Evolutionary conservation across 257 asterid species (phyloP).

Genomic region (Solanum clarkiae): DNA sequence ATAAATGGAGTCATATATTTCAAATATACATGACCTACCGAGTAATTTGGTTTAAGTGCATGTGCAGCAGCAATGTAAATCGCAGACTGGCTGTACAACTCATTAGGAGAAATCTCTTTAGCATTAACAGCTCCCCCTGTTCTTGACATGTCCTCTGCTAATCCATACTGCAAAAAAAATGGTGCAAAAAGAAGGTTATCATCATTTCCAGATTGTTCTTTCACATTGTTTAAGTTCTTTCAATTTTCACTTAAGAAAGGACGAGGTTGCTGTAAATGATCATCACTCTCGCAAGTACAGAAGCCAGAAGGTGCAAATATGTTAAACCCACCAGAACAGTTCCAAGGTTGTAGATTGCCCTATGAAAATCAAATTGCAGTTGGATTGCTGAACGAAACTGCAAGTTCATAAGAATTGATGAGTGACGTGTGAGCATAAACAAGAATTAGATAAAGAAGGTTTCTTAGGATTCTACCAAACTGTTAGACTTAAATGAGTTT

Average conservation of each 20-base stretch:
- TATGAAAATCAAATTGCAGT: constrained; percentile 95
- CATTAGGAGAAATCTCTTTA: constrained; percentile 79
- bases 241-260: background rate
- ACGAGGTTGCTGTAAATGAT: background rate
- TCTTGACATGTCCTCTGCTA: constrained; percentile 96
- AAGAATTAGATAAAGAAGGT: background rate
- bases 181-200: constrained; percentile 9
- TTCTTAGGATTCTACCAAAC: background rate
- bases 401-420: background rate
- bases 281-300: background rate
- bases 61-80: constrained; percentile 97
- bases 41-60: constrained; percentile 88
- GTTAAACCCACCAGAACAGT: constrained; percentile 83
- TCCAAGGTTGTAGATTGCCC: constrained; percentile 99
- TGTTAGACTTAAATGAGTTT: background rate
- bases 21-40: constrained; percentile 36
- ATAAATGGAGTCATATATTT: background rate
- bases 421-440: background rate
- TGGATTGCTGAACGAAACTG: constrained; percentile 98
- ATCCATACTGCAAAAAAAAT: constrained; percentile 62
- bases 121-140: constrained; percentile 58
- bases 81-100: constrained; percentile 93
- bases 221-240: background rate
- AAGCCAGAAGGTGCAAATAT: background rate
- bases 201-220: background rate